Conservation (phyloP, 805 yeast species). For the Sungouiella thailandica region DNA sequence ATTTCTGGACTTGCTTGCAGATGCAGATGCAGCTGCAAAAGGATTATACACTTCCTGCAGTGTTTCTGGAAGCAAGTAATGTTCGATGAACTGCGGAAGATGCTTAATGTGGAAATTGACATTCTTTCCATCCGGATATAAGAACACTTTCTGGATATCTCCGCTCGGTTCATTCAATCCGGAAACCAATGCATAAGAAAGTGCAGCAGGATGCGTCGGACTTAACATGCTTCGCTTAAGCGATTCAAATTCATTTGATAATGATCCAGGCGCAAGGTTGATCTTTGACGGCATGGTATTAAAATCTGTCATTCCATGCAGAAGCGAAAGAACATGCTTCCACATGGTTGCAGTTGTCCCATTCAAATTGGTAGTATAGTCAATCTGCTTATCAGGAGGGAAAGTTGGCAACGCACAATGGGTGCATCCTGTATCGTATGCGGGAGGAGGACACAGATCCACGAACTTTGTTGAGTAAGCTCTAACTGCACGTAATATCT, state of each 20-base stretch:
- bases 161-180: constrained; percentile 11
- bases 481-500: too few species aligned
- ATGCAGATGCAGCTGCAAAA: constrained; percentile 6
- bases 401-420: constrained; percentile 38
- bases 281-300: constrained; percentile 46
- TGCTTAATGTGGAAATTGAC: constrained; percentile 31
- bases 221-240: constrained; percentile 29
- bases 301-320: constrained; percentile 36
- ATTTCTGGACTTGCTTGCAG: too few species aligned
- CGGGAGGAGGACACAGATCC: constrained; percentile 45
- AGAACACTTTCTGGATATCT: constrained; percentile 25
- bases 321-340: constrained; percentile 53
- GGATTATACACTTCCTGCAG: constrained; percentile 21
- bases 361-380: constrained; percentile 33
- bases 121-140: constrained; percentile 51
- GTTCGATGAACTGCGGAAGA: constrained; percentile 34
- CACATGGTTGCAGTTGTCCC: constrained; percentile 47
- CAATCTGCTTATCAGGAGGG: constrained; percentile 41
- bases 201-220: constrained; percentile 46
- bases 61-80: constrained; percentile 34
- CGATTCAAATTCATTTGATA: constrained; percentile 36
- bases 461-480: constrained; percentile 3
- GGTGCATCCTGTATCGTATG: constrained; percentile 58
- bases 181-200: constrained; percentile 38
- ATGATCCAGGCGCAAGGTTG: constrained; percentile 42